phyloP scores from a whole-genome alignment of 2,329 filamentous ascomycete genomes.

The Scedosporium apiospermum region DNA sequence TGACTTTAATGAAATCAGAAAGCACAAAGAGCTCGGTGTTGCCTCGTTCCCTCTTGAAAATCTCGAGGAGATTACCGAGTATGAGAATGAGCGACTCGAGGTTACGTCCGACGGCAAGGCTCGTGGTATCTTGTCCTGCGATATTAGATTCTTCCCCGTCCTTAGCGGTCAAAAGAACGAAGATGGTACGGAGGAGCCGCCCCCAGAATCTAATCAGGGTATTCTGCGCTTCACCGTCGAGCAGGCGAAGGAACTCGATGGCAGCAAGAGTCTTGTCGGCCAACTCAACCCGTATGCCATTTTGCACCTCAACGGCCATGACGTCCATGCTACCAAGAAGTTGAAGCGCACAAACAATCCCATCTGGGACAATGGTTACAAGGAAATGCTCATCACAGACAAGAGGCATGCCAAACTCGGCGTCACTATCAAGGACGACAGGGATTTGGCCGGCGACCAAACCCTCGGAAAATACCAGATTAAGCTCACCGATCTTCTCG shows the following conservation, averaged over 20 bases:
- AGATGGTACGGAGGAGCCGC: constrained; percentile 69
- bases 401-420: constrained; percentile 84
- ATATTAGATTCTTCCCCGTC: constrained; percentile 93
- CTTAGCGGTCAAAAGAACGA: constrained; percentile 61
- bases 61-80: constrained; percentile 64
- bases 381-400: constrained; percentile 92
- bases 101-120: constrained; percentile 76
- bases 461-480: constrained; percentile 89
- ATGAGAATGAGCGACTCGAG: constrained; percentile 79
- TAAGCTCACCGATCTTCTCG: constrained; percentile 86
- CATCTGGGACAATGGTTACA: constrained; percentile 86
- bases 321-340: constrained; percentile 81
- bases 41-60: constrained; percentile 80
- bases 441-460: constrained; percentile 74
- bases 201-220: constrained; percentile 85
- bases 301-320: constrained; percentile 83
- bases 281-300: constrained; percentile 84
- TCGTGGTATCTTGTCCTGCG: constrained; percentile 68
- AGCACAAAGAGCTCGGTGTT: constrained; percentile 83
- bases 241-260: constrained; percentile 92
- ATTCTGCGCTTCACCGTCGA: constrained; percentile 90
- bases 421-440: constrained; percentile 89
- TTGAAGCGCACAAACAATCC: constrained; percentile 96
- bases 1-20: constrained; percentile 92
- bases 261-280: constrained; percentile 83